Percentiles rank a stretch among this genome's conserved stretches.
phyloP scores from a whole-genome alignment of 2,329 filamentous ascomycete species.

The Aureobasidium zeae region DNA sequence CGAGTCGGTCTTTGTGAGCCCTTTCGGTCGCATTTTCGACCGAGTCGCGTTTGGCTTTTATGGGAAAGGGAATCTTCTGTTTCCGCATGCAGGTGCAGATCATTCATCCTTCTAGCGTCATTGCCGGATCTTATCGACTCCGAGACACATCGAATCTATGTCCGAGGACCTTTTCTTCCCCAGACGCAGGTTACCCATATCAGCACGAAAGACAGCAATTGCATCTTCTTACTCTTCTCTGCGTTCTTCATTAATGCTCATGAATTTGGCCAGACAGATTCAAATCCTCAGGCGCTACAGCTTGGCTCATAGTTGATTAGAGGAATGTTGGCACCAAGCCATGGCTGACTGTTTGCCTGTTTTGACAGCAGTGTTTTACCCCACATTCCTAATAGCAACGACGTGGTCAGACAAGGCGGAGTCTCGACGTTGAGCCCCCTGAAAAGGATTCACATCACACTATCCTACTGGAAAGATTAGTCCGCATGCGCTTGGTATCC shows the following conservation, averaged over 20 bases:
- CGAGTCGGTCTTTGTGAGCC: not conserved
- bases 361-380: not conserved
- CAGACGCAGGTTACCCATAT: too few species aligned
- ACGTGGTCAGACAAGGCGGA: conserved; percentile 8
- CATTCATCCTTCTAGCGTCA: conserved; percentile 14
- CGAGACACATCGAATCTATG: not conserved
- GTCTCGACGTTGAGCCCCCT: not conserved
- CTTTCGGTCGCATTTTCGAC: conserved; percentile 5
- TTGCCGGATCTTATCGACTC: conserved; percentile 4
- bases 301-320: conserved; percentile 5
- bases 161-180: not conserved
- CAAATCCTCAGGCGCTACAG: conserved; percentile 2
- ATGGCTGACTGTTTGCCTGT: conserved; percentile 10
- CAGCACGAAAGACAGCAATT: too few species aligned
- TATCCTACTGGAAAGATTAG: too few species aligned
- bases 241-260: too few species aligned
- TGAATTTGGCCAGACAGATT: not conserved
- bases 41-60: conserved; percentile 1
- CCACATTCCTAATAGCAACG: too few species aligned
- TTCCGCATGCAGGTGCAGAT: conserved; percentile 10
- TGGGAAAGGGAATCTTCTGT: not conserved
- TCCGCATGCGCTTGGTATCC: too few species aligned
- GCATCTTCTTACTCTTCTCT: too few species aligned
- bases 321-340: conserved; percentile 1
- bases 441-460: too few species aligned